These are phyloP conservation scores for Leishmania turanica DNA, from an alignment of 208 protist genomes.

Conservation along the genomic window DNA sequence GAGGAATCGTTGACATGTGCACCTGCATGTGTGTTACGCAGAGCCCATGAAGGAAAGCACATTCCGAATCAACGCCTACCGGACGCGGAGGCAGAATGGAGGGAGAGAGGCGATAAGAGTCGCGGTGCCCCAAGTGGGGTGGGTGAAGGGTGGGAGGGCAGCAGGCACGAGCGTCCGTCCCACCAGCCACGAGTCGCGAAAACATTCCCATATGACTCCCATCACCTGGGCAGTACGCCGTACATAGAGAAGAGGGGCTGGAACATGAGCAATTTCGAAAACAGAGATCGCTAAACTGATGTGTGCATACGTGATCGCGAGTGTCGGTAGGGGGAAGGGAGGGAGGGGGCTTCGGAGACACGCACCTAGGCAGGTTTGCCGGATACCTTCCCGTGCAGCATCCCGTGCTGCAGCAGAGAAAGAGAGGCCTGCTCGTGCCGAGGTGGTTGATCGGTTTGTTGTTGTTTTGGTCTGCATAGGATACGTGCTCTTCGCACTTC, in stretches of 20 bases:
- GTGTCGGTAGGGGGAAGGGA: neutral
- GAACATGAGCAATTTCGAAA: neutral
- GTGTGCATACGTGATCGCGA: neutral
- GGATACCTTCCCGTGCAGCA: neutral
- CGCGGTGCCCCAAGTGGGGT: neutral
- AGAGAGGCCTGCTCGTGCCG: neutral
- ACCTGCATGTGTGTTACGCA: conserved; percentile 9
- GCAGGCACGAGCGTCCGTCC: neutral
- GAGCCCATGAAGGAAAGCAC: neutral
- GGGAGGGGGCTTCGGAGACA: neutral
- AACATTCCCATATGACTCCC: neutral
- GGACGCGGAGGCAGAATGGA: neutral
- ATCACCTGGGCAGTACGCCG: neutral
- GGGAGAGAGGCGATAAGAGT: neutral
- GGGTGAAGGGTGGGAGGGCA: neutral
- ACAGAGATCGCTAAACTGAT: neutral
- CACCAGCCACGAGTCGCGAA: neutral
- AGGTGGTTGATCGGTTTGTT: neutral
- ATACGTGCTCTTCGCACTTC: neutral
- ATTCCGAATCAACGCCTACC: neutral
- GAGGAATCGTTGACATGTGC: neutral
- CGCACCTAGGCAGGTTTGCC: neutral
- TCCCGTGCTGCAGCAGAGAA: neutral
- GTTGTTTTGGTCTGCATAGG: neutral
- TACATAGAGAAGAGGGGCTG: neutral